Evolutionary conservation across 352 stramenopile species (phyloP), one percentile per base, ranked within the genome.

Genomic region (Pythium periplocum): DNA sequence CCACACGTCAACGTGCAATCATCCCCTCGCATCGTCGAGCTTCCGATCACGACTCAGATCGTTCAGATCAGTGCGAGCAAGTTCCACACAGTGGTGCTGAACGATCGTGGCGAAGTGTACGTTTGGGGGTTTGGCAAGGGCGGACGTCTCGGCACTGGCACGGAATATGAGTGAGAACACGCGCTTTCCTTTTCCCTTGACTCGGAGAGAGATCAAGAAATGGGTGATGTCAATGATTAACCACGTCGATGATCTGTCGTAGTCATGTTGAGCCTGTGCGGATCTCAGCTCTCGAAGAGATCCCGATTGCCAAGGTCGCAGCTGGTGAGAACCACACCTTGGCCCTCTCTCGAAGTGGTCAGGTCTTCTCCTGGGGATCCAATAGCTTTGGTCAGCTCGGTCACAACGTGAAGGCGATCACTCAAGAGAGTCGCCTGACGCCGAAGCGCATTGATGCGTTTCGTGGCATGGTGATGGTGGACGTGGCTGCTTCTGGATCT

Each of bases 121-220:
- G 78, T 83, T 10, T 93, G 83, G 83, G 83, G 83, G 37, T 93
- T 93, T 57, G 80, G 83, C 42, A 91, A 91, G 57, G 83, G 83
- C 12, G 83, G 83, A 1, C 78, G 83, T 0, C 63, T 93, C 32
- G 83, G 83, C 34, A 87, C 75, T 1, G 83, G 80, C 54, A 84
- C 73, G 4, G 80, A 93, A 37, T 91, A 85, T 41, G 83, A 93
- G 77, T 90, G 17, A 26, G 17, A 26, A 26, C 17, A 75, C 44
- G 74, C 69, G 31, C 40, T 35, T 3, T 34, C 10, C 34, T 32
- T 53, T 44, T 42, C 8, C 17, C 17, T 26, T 26, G 17, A 26
- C 17, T 26, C 17, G 17, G 17, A 26, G 17, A 26, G 17, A 26
- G 17, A 26, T 26, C 17, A 26, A 26, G 17, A 26, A 26, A 26